Percentiles rank a stretch among this genome's conserved stretches.
Conservation (phyloP, 2,329 filamentous ascomycete species). For the Passalora sequoiae region DNA sequence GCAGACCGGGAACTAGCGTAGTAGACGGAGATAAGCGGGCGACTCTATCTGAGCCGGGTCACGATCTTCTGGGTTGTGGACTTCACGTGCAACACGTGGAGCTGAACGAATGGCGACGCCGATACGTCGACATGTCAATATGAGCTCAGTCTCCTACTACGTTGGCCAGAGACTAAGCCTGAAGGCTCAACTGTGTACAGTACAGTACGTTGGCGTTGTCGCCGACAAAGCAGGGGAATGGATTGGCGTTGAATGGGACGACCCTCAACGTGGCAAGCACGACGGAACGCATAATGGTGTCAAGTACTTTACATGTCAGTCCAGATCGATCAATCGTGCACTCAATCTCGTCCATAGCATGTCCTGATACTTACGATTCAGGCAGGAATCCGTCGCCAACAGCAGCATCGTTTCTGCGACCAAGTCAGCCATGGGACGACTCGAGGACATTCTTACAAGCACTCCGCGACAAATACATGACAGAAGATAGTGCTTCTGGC, state of each 20-base stretch:
- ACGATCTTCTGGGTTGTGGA: too few species aligned
- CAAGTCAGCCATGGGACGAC: constrained; percentile 63
- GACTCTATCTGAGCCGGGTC: too few species aligned
- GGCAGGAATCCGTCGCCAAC: constrained; percentile 61
- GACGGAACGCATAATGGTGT: constrained; percentile 74
- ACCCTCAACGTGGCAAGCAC: constrained; percentile 80
- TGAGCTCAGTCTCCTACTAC: constrained; percentile 7
- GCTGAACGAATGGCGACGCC: too few species aligned
- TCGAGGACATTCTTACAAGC: constrained; percentile 73
- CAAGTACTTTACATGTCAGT: constrained; percentile 76
- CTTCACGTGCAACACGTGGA: too few species aligned
- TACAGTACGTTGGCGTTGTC: constrained; percentile 76
- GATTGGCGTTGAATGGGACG: constrained; percentile 97
- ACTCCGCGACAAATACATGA: constrained; percentile 75
- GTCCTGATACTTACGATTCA: constrained; percentile 33
- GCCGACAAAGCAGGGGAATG: constrained; percentile 71
- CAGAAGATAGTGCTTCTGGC: constrained; percentile 33
- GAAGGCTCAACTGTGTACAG: constrained; percentile 70
- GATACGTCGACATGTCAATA: too few species aligned
- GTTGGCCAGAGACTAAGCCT: constrained; percentile 73
- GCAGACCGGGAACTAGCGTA: too few species aligned
- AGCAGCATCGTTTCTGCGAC: constrained; percentile 81
- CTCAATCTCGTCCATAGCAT: constrained; percentile 10
- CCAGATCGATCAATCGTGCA: background rate
- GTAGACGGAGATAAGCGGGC: too few species aligned